These are phyloP conservation scores for Yamadazyma mexicana DNA, from an alignment of 1,139 yeast genomes.

Conservation along the genomic window DNA sequence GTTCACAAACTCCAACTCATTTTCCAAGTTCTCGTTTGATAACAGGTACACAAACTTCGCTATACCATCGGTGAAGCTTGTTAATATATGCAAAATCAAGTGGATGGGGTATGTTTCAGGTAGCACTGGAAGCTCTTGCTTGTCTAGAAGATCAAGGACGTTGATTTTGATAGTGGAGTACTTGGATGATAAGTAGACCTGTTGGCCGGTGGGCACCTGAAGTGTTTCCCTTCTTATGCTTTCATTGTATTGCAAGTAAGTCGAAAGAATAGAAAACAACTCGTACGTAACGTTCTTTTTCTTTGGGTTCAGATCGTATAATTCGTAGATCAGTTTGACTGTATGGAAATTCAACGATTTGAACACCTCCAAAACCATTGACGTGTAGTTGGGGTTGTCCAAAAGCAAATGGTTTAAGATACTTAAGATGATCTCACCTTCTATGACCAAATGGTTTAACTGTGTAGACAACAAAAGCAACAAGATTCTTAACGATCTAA, in stretches of 20 bases:
- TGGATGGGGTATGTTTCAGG: constrained; percentile 65
- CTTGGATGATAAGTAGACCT: constrained; percentile 23
- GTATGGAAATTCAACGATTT: constrained; percentile 57
- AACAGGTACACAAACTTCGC: constrained; percentile 53
- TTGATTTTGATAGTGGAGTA: constrained; percentile 47
- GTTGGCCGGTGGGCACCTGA: constrained; percentile 8
- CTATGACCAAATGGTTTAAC: constrained; percentile 62
- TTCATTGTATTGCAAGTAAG: constrained; percentile 28
- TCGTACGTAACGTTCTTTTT: constrained; percentile 65
- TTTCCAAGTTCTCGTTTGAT: constrained; percentile 32
- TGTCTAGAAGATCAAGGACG: constrained; percentile 75
- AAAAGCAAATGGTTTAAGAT: constrained; percentile 66
- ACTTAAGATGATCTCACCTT: constrained; percentile 78
- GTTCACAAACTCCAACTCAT: constrained; percentile 39
- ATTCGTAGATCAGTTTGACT: constrained; percentile 53
- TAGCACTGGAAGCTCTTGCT: constrained; percentile 59
- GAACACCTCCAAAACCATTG: constrained; percentile 71
- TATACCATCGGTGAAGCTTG: constrained; percentile 66
- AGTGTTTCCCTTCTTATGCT: constrained; percentile 31
- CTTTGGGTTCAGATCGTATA: constrained; percentile 59
- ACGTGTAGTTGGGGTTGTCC: constrained; percentile 56
- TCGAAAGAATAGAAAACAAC: constrained; percentile 49
- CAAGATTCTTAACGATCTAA: constrained; percentile 73
- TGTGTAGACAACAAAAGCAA: constrained; percentile 61
- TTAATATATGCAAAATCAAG: constrained; percentile 55